Evolutionary conservation across 106 monocot genomes (phyloP).

Genomic region (Hemerocallis citrina): DNA sequence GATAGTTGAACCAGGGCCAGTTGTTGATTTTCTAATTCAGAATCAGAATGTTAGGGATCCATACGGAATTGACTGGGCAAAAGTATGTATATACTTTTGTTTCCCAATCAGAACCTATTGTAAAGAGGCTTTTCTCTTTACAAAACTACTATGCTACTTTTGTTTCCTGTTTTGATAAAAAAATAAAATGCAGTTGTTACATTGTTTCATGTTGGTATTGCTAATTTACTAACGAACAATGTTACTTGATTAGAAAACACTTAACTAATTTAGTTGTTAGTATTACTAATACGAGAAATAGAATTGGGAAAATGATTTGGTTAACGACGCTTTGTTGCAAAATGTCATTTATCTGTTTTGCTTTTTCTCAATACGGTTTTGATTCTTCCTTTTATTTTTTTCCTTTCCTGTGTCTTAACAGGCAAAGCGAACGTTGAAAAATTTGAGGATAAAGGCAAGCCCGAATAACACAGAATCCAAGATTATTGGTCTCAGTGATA

Average conservation of each 20-base stretch:
- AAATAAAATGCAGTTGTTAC: not conserved
- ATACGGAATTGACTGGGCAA: conserved; percentile 65
- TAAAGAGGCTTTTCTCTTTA: not conserved
- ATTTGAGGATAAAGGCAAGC: conserved; percentile 55
- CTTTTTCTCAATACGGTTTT: too few species aligned
- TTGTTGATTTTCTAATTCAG: conserved; percentile 64
- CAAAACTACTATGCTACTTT: too few species aligned
- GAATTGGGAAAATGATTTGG: too few species aligned
- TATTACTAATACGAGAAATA: not conserved
- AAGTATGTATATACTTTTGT: conserved; percentile 24
- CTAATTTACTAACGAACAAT: not conserved
- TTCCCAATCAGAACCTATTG: not conserved
- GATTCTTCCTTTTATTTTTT: too few species aligned
- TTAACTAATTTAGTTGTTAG: not conserved
- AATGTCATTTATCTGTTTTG: too few species aligned
- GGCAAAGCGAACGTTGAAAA: conserved; percentile 82
- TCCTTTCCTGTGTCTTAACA: conserved; percentile 6
- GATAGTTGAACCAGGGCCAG: conserved; percentile 85
- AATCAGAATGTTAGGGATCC: conserved; percentile 74
- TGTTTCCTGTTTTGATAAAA: too few species aligned
- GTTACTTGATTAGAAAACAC: too few species aligned
- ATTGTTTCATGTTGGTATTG: not conserved
- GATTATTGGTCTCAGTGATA: conserved; percentile 81
- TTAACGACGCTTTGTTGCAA: too few species aligned
- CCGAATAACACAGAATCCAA: conserved; percentile 51